Evolutionary conservation across 1,284 basidiomycete species (phyloP).

Genomic region (Pterula multifida): DNA sequence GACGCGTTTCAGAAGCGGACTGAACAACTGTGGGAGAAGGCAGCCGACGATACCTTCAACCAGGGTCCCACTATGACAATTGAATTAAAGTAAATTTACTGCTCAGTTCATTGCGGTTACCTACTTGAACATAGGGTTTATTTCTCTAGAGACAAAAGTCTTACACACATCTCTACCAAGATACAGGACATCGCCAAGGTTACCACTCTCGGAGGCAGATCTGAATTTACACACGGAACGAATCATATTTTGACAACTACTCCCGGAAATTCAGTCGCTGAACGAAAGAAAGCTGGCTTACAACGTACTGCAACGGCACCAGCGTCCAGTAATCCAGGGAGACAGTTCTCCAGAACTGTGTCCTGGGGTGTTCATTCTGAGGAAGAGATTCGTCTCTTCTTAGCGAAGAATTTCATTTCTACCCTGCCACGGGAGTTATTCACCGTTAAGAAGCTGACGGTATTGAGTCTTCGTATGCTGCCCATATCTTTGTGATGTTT

Average conservation of each 20-base stretch:
- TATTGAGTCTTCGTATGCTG: conserved; percentile 42
- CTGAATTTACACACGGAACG: background rate
- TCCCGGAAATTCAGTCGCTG: background rate
- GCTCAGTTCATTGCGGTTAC: background rate
- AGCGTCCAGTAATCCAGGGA: background rate
- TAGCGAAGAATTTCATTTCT: conserved; percentile 34
- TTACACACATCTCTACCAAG: background rate
- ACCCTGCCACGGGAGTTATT: conserved; percentile 41
- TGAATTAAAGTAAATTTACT: background rate
- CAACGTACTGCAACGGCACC: background rate
- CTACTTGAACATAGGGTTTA: background rate
- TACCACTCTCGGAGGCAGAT: background rate
- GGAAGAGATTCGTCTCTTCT: conserved; percentile 31
- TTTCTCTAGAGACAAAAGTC: background rate
- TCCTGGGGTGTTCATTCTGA: background rate
- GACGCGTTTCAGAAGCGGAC: background rate
- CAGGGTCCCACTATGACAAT: background rate
- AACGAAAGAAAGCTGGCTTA: background rate
- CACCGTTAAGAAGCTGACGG: conserved; percentile 33
- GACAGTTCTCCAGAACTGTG: background rate
- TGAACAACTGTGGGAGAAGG: background rate
- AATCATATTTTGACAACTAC: background rate
- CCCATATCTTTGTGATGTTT: conserved; percentile 3
- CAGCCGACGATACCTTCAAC: background rate
- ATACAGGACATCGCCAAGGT: background rate